Evolutionary conservation across 1,139 yeast genomes (phyloP).

Genomic region (Kluyveromyces sp.): DNA sequence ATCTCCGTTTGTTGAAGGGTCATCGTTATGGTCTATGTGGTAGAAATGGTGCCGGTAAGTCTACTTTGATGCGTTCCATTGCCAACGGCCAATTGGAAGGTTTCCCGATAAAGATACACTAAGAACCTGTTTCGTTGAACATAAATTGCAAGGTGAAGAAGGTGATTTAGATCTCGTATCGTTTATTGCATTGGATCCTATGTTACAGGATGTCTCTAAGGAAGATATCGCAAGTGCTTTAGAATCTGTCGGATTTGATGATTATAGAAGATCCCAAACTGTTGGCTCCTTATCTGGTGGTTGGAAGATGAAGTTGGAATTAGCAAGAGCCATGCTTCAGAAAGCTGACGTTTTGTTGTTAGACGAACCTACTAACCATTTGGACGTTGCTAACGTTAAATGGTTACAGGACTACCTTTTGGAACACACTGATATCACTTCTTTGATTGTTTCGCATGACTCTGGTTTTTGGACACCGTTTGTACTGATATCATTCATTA

Average conservation of each 20-base stretch:
- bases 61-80: constrained; percentile 94
- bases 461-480: constrained; percentile 89
- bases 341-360: constrained; percentile 89
- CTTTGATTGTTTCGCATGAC: constrained; percentile 94
- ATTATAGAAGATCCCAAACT: constrained; percentile 77
- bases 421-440: constrained; percentile 78
- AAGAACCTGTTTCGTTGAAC: constrained; percentile 95
- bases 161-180: constrained; percentile 82
- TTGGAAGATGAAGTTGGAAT: constrained; percentile 97
- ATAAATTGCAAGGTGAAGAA: constrained; percentile 91
- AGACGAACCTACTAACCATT: constrained; percentile 98
- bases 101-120: constrained; percentile 86
- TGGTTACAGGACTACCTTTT: constrained; percentile 88
- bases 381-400: constrained; percentile 87
- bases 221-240: constrained; percentile 73
- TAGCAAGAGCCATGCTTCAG: constrained; percentile 97
- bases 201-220: constrained; percentile 51
- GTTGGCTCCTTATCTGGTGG: constrained; percentile 97
- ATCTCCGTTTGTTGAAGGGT: constrained; percentile 79
- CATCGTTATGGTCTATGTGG: constrained; percentile 98
- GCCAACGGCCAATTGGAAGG: constrained; percentile 97
- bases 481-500: constrained; percentile 96
- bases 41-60: constrained; percentile 98
- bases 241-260: constrained; percentile 82
- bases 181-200: constrained; percentile 89